Base-by-base conservation (phyloP, 805 yeast species). In the Alloascoidea africana region DNA sequence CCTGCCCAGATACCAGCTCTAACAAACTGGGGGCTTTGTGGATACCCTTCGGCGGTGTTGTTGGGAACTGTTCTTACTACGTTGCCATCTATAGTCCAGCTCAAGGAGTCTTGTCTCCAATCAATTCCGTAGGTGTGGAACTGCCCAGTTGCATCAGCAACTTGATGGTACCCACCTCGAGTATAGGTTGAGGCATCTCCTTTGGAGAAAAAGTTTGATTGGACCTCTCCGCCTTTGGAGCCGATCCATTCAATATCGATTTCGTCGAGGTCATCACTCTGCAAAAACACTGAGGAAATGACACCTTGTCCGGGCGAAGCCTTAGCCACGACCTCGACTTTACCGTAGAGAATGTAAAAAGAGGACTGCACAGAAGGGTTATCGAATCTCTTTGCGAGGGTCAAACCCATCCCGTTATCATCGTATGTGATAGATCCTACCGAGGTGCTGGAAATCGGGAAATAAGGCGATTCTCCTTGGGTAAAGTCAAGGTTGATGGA, bases 181-280 rank as follows among this genome's bases (percentile, higher is more conserved):
- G 81, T 84, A 50, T 78, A 84, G 2, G 89, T 73, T 5, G 76
- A 55, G 2, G 83, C 73, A 51, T 76, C 60, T 42, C 95, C 96
- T 54, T 86, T 80, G 30, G 84, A 72, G 61, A 84, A 86, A 55
- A 58, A 87, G 47, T 58, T 59, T 17, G 86, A 65, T 58, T 83
- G 93, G 47, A 80, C 73, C 52, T 83, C 77, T 33, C 71, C 64
- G 17, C 63, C 63, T 52, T 86, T 94, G 35, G 81, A 75, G 14
- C 96, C 96, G 34, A 81, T 64, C 76, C 91, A 80, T 56, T 87
- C 96, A 36, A 81, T 51, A 58, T 87, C 96, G 35, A 87, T 74
- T 58, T 87, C 96, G 57, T 87, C 96, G 44, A 79, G 62, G 49
- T 80, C 94, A 54, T 87, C 96, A 48, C 71, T 63, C 52, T 84